phyloP scores from a whole-genome alignment of 768 basidiomycete species.

The Rhodotorula sphaerocarpa region DNA sequence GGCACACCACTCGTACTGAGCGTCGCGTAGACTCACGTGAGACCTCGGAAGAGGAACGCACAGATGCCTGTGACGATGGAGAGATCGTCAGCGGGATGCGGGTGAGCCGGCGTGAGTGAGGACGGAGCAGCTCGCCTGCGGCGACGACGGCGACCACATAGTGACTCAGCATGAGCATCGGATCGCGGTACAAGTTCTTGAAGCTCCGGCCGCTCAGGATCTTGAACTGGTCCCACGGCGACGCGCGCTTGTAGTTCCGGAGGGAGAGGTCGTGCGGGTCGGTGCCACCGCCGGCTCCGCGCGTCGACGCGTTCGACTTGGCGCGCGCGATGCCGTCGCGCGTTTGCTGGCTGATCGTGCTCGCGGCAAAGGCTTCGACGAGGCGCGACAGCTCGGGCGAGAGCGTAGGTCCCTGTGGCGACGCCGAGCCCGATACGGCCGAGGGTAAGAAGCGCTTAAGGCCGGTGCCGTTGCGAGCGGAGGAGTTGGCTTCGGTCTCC shows the following conservation, averaged over 20 bases:
- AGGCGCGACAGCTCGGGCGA: slow-evolving; percentile 60
- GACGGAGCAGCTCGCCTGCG: slow-evolving; percentile 56
- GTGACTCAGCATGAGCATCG: slow-evolving; percentile 80
- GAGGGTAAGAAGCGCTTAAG: slow-evolving; percentile 20
- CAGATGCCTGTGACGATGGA: slow-evolving; percentile 76
- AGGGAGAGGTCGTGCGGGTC: slow-evolving; percentile 55
- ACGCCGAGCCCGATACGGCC: slow-evolving; percentile 13
- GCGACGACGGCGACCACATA: slow-evolving; percentile 74
- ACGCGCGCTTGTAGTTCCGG: slow-evolving; percentile 57
- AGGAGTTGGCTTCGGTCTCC: background rate
- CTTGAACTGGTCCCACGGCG: slow-evolving; percentile 80
- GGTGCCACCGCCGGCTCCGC: slow-evolving; percentile 43
- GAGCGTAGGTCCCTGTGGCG: slow-evolving; percentile 40
- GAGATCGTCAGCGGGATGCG: background rate
- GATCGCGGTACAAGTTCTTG: slow-evolving; percentile 95
- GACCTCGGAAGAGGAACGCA: slow-evolving; percentile 83
- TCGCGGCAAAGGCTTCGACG: slow-evolving; percentile 62
- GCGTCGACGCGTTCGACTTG: slow-evolving; percentile 58
- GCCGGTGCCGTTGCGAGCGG: background rate
- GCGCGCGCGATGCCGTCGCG: slow-evolving; percentile 41
- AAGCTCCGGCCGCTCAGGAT: slow-evolving; percentile 93
- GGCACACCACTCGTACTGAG: no score
- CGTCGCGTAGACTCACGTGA: slow-evolving; percentile 46
- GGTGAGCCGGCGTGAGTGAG: background rate
- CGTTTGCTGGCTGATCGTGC: slow-evolving; percentile 51